Percentiles rank a stretch among this genome's conserved stretches.
phyloP scores from a whole-genome alignment of 768 basidiomycete species.

The Boletus speciosus region DNA sequence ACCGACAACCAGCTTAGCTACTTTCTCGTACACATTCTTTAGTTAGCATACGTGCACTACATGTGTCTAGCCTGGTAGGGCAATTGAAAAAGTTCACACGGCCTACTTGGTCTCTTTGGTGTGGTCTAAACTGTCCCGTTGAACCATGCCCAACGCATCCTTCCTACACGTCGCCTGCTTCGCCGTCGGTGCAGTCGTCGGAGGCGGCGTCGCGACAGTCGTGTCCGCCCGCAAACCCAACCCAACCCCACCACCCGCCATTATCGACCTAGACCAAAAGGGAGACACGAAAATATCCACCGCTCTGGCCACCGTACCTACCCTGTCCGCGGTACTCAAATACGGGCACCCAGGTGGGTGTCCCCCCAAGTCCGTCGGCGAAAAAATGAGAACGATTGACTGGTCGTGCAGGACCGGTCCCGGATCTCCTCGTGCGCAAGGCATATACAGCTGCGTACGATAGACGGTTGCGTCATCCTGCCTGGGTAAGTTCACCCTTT shows the following conservation, averaged over 20 bases:
- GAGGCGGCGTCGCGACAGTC: constrained; percentile 65
- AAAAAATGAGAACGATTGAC: background rate
- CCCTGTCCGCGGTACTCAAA: constrained; percentile 49
- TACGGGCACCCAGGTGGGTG: constrained; percentile 23
- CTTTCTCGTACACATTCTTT: no score
- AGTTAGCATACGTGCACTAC: no score
- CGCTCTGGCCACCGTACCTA: constrained; percentile 17
- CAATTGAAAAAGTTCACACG: background rate
- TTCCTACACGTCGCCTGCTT: constrained; percentile 70
- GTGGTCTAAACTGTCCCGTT: background rate
- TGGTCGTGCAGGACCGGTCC: constrained; percentile 67
- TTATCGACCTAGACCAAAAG: constrained; percentile 44
- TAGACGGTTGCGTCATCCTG: constrained; percentile 81
- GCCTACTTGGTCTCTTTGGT: no score
- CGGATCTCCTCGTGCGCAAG: constrained; percentile 72
- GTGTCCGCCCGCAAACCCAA: constrained; percentile 35
- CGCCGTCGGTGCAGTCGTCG: constrained; percentile 77
- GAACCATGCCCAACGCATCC: constrained; percentile 42
- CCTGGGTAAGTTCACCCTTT: constrained; percentile 64
- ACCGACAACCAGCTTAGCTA: no score
- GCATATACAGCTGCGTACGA: constrained; percentile 93
- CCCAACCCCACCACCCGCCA: constrained; percentile 24
- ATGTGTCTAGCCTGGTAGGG: no score
- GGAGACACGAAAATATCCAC: constrained; percentile 44
- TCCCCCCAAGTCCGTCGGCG: background rate